These are phyloP conservation scores for Paraphoma sp. DNA, from an alignment of 2,329 filamentous ascomycete species.

Conservation along the genomic window DNA sequence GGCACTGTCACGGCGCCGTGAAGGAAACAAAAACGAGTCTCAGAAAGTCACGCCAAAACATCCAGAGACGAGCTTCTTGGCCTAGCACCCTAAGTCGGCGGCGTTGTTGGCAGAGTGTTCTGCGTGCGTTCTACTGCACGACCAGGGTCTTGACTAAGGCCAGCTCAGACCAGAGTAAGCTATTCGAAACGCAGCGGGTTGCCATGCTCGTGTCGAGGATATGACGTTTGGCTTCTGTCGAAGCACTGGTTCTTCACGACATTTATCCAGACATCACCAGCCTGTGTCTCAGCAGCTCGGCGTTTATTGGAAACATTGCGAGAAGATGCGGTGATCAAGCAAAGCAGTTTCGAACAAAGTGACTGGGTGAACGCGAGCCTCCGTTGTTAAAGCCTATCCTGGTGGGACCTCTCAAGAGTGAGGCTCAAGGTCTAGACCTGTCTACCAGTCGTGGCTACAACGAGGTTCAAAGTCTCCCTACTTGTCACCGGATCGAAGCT, in stretches of 20 bases:
- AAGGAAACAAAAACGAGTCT: conserved; percentile 97
- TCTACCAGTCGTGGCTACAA: conserved; percentile 32
- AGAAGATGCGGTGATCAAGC: conserved; percentile 17
- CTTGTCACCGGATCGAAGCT: background rate
- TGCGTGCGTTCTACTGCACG: conserved; percentile 27
- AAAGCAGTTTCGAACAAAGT: conserved; percentile 14
- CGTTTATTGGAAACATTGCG: conserved; percentile 4
- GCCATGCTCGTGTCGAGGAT: conserved; percentile 2
- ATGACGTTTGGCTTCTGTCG: conserved; percentile 19
- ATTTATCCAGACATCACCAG: conserved; percentile 9
- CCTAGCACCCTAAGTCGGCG: conserved; percentile 16
- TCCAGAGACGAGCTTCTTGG: conserved; percentile 68
- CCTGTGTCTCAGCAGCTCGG: conserved; percentile 21
- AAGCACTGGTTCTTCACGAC: conserved; percentile 16
- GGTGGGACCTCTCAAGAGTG: conserved; percentile 49
- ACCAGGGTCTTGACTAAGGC: conserved; percentile 32
- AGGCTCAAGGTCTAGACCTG: conserved; percentile 51
- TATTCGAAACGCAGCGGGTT: conserved; percentile 15
- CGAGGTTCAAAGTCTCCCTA: background rate
- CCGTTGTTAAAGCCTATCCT: conserved; percentile 15
- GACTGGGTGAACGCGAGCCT: conserved; percentile 7
- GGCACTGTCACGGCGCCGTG: conserved; percentile 55
- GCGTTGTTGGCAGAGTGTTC: conserved; percentile 19
- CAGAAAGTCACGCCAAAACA: conserved; percentile 80
- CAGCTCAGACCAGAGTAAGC: conserved; percentile 17